phyloP scores from a whole-genome alignment of 2,329 filamentous ascomycete genomes.

The Neonectria hederae region DNA sequence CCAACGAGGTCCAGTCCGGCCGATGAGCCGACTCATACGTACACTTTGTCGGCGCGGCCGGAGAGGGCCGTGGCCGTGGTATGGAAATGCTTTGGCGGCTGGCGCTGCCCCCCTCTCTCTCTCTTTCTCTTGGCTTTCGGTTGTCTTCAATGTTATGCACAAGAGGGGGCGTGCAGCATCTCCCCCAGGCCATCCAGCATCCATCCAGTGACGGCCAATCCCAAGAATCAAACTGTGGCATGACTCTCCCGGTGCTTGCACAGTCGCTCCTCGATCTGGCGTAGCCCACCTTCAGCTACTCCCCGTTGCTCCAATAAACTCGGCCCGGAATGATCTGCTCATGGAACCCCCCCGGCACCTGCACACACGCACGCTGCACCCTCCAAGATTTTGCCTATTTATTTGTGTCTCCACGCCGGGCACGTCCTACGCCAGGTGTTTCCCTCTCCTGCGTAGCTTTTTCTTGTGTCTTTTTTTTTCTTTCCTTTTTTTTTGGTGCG shows the following conservation, averaged over 20 bases:
- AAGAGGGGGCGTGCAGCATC: conserved; percentile 5
- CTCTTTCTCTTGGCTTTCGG: background rate
- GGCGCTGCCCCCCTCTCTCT: background rate
- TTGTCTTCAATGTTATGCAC: conserved; percentile 1
- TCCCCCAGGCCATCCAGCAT: background rate
- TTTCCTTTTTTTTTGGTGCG: background rate
- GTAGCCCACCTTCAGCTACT: conserved; percentile 36
- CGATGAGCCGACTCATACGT: background rate
- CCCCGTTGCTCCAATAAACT: conserved; percentile 35
- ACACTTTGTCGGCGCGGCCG: conserved; percentile 16
- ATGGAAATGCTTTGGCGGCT: background rate
- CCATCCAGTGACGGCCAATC: conserved; percentile 17
- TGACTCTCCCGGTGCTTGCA: conserved; percentile 28
- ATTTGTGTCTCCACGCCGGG: conserved; percentile 7
- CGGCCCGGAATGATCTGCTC: conserved; percentile 37
- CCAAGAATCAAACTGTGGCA: conserved; percentile 21
- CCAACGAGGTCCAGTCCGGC: conserved; percentile 9
- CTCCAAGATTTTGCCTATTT: background rate
- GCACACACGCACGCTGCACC: background rate
- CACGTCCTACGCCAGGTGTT: conserved; percentile 1
- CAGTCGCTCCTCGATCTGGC: conserved; percentile 18
- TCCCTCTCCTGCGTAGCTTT: conserved; percentile 5
- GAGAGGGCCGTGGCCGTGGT: background rate
- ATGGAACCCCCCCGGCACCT: conserved; percentile 27
- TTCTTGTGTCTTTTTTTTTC: conserved; percentile 1